A percentile compares a stretch with the other conserved stretches of the same genome.
These are phyloP conservation scores for Durio zibethinus DNA, from an alignment of 345 rosid genomes.

Conservation along the genomic window DNA sequence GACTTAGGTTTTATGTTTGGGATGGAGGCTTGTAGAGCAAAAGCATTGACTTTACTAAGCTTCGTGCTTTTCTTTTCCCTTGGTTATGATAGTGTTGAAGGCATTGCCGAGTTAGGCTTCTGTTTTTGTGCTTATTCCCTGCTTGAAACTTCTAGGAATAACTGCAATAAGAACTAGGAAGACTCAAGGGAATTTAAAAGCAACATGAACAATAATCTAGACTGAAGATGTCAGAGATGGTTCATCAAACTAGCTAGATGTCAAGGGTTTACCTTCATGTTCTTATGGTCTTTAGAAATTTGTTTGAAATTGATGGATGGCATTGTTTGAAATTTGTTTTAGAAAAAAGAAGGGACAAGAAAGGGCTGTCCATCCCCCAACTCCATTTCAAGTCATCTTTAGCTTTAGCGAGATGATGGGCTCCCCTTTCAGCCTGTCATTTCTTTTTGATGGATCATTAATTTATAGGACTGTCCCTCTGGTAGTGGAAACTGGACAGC, in stretches of 20 bases:
- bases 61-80: not conserved
- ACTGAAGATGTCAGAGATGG: not conserved
- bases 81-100: not conserved
- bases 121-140: not conserved
- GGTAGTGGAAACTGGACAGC: not conserved
- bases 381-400: not conserved
- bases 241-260: not conserved
- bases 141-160: not conserved
- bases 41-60: not conserved
- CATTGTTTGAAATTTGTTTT: not conserved
- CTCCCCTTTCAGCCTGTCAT: not conserved
- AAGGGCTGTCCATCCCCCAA: not conserved
- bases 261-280: not conserved
- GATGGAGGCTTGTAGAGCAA: not conserved
- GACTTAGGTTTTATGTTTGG: not conserved
- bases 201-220: not conserved
- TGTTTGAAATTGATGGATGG: not conserved
- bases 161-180: not conserved
- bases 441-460: not conserved
- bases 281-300: not conserved
- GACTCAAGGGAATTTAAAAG: not conserved
- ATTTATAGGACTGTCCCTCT: not conserved
- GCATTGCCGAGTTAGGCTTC: not conserved
- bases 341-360: not conserved
- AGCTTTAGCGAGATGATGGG: not conserved